These are phyloP conservation scores for Climacium dendroides DNA, from an alignment of 225 moss, liverwort and hornwort genomes.

Conservation along the genomic window DNA sequence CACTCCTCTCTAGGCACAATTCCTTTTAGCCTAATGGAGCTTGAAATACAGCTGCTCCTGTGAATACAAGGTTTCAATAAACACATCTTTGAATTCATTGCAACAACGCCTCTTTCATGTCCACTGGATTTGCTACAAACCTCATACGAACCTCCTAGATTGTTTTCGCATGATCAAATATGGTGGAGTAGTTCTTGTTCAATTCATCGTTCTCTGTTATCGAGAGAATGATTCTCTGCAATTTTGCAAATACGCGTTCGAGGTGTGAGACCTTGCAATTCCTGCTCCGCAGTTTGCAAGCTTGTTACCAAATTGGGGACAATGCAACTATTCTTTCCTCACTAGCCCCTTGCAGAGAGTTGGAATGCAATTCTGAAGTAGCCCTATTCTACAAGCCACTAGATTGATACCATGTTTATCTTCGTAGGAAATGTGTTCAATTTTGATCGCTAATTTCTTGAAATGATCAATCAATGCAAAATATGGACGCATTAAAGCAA, in stretches of 20 bases:
- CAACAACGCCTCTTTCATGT: not conserved
- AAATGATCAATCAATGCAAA: not conserved
- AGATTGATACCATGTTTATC: not conserved
- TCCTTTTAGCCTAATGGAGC: not conserved
- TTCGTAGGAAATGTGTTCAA: not conserved
- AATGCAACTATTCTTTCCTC: not conserved
- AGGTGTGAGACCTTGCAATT: not conserved
- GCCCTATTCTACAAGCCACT: not conserved
- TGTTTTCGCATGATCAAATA: not conserved
- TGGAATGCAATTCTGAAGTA: no score
- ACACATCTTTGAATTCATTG: not conserved
- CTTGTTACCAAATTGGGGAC: not conserved
- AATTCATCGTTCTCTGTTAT: not conserved
- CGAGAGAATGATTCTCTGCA: not conserved
- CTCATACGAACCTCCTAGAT: not conserved
- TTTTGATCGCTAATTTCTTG: not conserved
- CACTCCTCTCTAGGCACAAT: not conserved
- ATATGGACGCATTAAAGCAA: not conserved
- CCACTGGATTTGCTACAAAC: not conserved
- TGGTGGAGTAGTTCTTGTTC: not conserved
- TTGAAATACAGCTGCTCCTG: not conserved
- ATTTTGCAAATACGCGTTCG: not conserved
- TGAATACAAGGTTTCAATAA: constrained; percentile 1
- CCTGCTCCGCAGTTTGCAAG: not conserved
- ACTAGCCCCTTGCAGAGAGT: no score